A percentile compares a stretch with the other conserved stretches of the same genome.
phyloP scores from a whole-genome alignment of 192 early-diverging fungal species.

The Backusella australiensis region DNA sequence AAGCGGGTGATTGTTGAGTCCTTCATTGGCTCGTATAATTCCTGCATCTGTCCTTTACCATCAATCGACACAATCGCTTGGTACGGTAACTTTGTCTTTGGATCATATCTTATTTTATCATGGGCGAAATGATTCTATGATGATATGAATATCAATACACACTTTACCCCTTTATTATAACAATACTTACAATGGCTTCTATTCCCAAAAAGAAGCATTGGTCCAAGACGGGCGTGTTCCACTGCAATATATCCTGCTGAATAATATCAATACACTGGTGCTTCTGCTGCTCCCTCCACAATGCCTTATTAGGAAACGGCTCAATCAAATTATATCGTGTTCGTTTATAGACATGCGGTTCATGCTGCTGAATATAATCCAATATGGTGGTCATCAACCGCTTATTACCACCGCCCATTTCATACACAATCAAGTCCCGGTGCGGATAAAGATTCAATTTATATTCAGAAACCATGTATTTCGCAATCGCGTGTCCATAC shows the following conservation, averaged over 20 bases:
- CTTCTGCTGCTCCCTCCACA: conserved; percentile 25
- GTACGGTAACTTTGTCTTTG: conserved; percentile 60
- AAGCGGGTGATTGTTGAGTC: conserved; percentile 79
- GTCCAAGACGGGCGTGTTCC: conserved; percentile 63
- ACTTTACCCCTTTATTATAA: neutral
- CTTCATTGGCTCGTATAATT: conserved; percentile 74
- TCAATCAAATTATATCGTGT: conserved; percentile 90
- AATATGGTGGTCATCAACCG: conserved; percentile 92
- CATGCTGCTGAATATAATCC: conserved; percentile 75
- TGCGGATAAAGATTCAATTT: conserved; percentile 56
- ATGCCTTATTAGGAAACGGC: conserved; percentile 55
- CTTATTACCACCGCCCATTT: conserved; percentile 95
- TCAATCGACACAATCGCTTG: conserved; percentile 84
- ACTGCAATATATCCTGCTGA: conserved; percentile 91
- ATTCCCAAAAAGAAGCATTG: conserved; percentile 92
- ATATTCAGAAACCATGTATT: conserved; percentile 82
- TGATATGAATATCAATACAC: neutral
- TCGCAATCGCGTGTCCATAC: conserved; percentile 91
- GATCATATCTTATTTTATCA: conserved; percentile 89
- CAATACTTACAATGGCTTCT: conserved; percentile 81
- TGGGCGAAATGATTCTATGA: conserved; percentile 92
- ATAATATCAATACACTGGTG: conserved; percentile 74
- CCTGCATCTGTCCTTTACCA: conserved; percentile 78
- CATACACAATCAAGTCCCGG: conserved; percentile 83
- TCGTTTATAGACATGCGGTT: conserved; percentile 75